Base-by-base conservation (phyloP, 768 basidiomycete species). In the Leccinum arenicola region DNA sequence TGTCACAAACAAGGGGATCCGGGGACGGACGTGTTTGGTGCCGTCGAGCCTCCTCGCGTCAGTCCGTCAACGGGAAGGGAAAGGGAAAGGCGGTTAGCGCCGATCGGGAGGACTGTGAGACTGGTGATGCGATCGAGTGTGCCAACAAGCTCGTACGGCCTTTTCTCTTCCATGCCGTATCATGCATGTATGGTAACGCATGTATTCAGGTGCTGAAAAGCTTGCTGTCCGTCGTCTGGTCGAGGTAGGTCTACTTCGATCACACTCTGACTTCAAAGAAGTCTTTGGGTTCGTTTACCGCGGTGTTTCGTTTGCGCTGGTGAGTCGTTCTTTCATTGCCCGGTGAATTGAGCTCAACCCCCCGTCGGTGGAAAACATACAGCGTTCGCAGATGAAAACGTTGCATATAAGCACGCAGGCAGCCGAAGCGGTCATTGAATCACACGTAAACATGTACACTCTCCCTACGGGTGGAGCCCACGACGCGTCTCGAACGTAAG, bases 101-200 rank as follows among this genome's bases (percentile, higher is more conserved):
- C 9, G 78, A 61, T 72, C 76, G 27, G 27, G 9, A 50, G 6
- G 59, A 66, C 9, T 29, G 27, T 29, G 27, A 29, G 27, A 61
- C 57, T 9, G 70, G 66, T 12, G 61, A 62, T 25, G 63, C 75
- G 56, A 64, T 82, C 45, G 87, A 89, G 73, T 81, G 76, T 64
- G 75, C 77, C 6, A 89, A 88, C 67, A 89, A 85, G 70, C 79
- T 78, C 61, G 88, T 88, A 61, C 64, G 79, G 71, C 50, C 11
- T 43, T 57, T 33, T 51, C n/a, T 23, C 19, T n/a, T 25, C 5
- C n/a, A 45, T 45, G 5, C 19, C 15, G 2, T 29, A 21, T 59
- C 15, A 27, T 7, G 27, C 27, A 29, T 29, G 27, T 29, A 29
- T 29, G 27, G 8, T 29, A 29, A 29, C 27, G 21, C 40, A 45